Evolutionary conservation across 345 rosid genomes (phyloP).

Genomic region (Eucalyptus guilfoylei): DNA sequence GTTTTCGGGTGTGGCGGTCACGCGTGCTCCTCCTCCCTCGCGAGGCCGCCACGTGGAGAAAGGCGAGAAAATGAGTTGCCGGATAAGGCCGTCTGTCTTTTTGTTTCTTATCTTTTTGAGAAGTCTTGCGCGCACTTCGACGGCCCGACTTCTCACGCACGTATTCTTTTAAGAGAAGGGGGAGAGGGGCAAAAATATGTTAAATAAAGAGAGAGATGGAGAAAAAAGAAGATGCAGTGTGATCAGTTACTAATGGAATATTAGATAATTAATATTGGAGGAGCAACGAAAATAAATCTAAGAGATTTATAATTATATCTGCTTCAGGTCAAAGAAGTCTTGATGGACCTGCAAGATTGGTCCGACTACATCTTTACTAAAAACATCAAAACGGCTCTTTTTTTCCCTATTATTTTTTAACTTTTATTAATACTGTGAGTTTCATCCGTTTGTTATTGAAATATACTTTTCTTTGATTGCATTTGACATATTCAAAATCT

Average conservation of each 20-base stretch:
- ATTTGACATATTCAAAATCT: background rate
- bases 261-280: background rate
- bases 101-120: background rate
- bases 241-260: background rate
- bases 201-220: background rate
- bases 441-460: background rate
- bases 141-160: background rate
- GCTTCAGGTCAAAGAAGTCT: background rate
- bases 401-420: background rate
- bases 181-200: background rate
- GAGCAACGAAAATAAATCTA: background rate
- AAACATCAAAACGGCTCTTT: background rate
- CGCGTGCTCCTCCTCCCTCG: background rate
- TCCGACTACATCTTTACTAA: background rate
- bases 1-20: background rate
- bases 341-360: background rate
- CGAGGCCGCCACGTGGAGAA: background rate
- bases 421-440: background rate
- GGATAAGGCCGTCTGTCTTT: background rate
- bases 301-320: background rate
- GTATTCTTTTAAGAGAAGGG: background rate
- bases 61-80: background rate
- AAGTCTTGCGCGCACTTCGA: background rate
- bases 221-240: background rate
- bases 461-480: background rate